These are phyloP conservation scores for Cladophialophora psammophila DNA, from an alignment of 2,329 filamentous ascomycete species.

Conservation along the genomic window DNA sequence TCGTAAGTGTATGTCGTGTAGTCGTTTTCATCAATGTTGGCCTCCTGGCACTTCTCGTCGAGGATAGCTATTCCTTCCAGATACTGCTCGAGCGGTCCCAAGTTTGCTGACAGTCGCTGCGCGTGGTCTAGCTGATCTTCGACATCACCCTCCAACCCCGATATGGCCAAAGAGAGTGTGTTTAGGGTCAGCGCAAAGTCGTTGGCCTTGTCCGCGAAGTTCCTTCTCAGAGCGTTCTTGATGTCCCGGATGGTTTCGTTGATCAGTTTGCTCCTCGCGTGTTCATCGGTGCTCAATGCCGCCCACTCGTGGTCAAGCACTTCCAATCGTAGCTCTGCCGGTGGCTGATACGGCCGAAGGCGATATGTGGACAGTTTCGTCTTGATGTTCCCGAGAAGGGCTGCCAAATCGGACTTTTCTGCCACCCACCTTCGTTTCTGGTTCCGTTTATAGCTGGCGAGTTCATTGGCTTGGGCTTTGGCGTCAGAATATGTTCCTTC, in stretches of 20 bases:
- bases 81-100: conserved; percentile 89
- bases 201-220: conserved; percentile 97
- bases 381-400: conserved; percentile 95
- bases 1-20: conserved; percentile 99
- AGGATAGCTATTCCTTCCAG: conserved; percentile 85
- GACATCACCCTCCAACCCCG: conserved; percentile 94
- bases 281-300: conserved; percentile 79
- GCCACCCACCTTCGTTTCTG: conserved; percentile 95
- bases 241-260: conserved; percentile 99
- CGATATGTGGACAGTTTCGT: conserved; percentile 97
- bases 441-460: conserved; percentile 87
- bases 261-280: conserved; percentile 87
- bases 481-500: conserved; percentile 92
- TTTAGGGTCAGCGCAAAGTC: conserved; percentile 96
- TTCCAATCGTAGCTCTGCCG: conserved; percentile 80
- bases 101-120: conserved; percentile 79
- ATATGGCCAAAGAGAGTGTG: conserved; percentile 92
- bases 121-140: conserved; percentile 94
- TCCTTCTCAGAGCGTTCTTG: conserved; percentile 90
- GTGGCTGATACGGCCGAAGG: conserved; percentile 87
- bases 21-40: conserved; percentile 99
- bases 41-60: conserved; percentile 89
- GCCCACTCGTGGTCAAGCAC: conserved; percentile 84
- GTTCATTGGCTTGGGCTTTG: conserved; percentile 81
- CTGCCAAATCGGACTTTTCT: conserved; percentile 94